phyloP scores from a whole-genome alignment of 1,284 basidiomycete genomes.

The Mycena sp. region DNA sequence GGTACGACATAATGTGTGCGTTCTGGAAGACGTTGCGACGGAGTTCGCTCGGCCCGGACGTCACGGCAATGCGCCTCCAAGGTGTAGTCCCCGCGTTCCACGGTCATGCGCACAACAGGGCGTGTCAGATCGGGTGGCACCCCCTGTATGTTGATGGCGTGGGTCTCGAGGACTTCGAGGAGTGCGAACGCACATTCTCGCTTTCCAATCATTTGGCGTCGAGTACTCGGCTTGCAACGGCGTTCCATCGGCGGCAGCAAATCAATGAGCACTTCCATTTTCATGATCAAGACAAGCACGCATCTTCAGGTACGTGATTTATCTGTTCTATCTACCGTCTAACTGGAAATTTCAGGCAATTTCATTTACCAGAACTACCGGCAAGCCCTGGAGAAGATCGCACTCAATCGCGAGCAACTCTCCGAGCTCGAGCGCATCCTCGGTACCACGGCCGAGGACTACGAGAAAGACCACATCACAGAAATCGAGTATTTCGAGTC shows the following conservation, averaged over 20 bases:
- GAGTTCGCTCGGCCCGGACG: no score
- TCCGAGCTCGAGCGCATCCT: not conserved
- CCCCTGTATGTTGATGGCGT: no score
- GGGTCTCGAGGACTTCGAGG: no score
- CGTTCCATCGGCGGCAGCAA: no score
- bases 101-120: slow-evolving; percentile 27
- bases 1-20: no score
- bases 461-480: slow-evolving; percentile 29
- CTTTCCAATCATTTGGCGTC: no score
- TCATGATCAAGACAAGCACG: slow-evolving; percentile 33
- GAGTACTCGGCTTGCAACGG: no score
- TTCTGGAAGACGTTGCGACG: no score
- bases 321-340: not conserved
- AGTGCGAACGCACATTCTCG: no score
- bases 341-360: slow-evolving; percentile 21
- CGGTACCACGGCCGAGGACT: slow-evolving; percentile 24
- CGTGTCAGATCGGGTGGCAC: slow-evolving; percentile 35
- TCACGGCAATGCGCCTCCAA: no score
- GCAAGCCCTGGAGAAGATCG: slow-evolving; percentile 33
- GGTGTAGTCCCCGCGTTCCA: slow-evolving; percentile 19
- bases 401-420: not conserved
- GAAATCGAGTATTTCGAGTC: slow-evolving; percentile 32
- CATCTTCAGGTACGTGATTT: slow-evolving; percentile 21
- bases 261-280: no score
- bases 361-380: slow-evolving; percentile 40